Conservation (phyloP, 768 basidiomycete genomes). For the Pleurotus pulmonarius region DNA sequence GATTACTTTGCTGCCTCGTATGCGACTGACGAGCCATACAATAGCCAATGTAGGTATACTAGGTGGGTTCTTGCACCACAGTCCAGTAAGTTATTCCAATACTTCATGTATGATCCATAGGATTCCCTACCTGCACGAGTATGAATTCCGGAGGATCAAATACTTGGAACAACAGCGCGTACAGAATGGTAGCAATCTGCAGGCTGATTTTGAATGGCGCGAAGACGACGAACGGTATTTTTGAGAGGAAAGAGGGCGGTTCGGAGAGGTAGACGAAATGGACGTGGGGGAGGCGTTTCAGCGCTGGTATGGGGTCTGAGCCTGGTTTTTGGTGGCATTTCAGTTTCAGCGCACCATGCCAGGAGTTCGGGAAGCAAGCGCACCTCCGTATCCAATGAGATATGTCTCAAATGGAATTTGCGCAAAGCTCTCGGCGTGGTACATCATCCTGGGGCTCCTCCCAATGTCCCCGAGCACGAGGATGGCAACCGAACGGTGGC, state of each 20-base stretch:
- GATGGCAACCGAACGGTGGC: slow-evolving; percentile 69
- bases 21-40: slow-evolving; percentile 65
- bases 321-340: slow-evolving; percentile 36
- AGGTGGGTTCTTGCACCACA: slow-evolving; percentile 77
- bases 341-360: neutral
- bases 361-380: slow-evolving; percentile 13
- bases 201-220: slow-evolving; percentile 79
- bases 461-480: slow-evolving; percentile 96
- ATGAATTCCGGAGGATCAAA: slow-evolving; percentile 76
- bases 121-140: slow-evolving; percentile 74
- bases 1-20: slow-evolving; percentile 81
- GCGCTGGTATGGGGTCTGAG: slow-evolving; percentile 70
- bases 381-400: slow-evolving; percentile 85
- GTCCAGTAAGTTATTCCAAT: too few relatives aligned
- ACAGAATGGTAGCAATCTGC: slow-evolving; percentile 63
- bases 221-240: slow-evolving; percentile 62
- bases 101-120: too few relatives aligned
- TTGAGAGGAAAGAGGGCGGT: slow-evolving; percentile 49
- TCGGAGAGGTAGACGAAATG: slow-evolving; percentile 65
- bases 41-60: slow-evolving; percentile 91
- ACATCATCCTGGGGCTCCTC: slow-evolving; percentile 97
- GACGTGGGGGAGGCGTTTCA: slow-evolving; percentile 63
- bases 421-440: slow-evolving; percentile 92
- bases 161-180: slow-evolving; percentile 56
- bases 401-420: slow-evolving; percentile 72